Conservation (phyloP, 768 basidiomycete species). For the Trametes coccinea region DNA sequence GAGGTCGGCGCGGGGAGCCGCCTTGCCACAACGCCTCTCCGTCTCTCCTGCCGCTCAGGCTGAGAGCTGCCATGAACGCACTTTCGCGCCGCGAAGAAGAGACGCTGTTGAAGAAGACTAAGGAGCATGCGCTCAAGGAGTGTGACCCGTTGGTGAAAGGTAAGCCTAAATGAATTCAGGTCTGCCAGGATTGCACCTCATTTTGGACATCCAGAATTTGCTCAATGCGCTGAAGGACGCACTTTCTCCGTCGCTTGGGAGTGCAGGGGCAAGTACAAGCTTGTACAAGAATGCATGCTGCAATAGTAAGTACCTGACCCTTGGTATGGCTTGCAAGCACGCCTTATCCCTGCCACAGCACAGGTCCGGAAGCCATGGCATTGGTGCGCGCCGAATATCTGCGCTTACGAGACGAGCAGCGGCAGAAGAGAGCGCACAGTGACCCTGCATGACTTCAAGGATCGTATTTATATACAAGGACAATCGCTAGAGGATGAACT, state of each 20-base stretch:
- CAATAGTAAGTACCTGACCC: conserved; percentile 58
- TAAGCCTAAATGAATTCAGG: conserved; percentile 24
- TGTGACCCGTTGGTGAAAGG: conserved; percentile 80
- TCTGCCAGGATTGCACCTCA: not conserved
- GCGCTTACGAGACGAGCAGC: conserved; percentile 53
- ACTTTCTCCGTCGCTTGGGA: conserved; percentile 86
- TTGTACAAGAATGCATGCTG: conserved; percentile 76
- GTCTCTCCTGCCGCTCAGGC: conserved; percentile 2
- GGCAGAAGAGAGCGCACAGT: conserved; percentile 6
- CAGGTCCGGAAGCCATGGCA: conserved; percentile 74
- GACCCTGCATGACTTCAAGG: conserved; percentile 10
- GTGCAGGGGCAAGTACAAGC: conserved; percentile 67
- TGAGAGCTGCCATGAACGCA: conserved; percentile 59
- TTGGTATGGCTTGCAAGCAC: not conserved
- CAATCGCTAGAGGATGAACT: too few species aligned
- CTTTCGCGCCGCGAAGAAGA: conserved; percentile 89
- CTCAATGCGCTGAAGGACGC: conserved; percentile 78
- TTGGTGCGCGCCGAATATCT: conserved; percentile 71
- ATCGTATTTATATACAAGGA: not conserved
- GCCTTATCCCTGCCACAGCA: conserved; percentile 43
- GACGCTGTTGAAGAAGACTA: conserved; percentile 77
- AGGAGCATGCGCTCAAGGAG: conserved; percentile 74
- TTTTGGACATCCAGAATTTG: conserved; percentile 58
- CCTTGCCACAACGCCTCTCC: conserved; percentile 11
- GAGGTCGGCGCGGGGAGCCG: conserved; percentile 14